Base-by-base conservation (phyloP, 1,139 yeast species). In the Hyphopichia pseudoburtonii region DNA sequence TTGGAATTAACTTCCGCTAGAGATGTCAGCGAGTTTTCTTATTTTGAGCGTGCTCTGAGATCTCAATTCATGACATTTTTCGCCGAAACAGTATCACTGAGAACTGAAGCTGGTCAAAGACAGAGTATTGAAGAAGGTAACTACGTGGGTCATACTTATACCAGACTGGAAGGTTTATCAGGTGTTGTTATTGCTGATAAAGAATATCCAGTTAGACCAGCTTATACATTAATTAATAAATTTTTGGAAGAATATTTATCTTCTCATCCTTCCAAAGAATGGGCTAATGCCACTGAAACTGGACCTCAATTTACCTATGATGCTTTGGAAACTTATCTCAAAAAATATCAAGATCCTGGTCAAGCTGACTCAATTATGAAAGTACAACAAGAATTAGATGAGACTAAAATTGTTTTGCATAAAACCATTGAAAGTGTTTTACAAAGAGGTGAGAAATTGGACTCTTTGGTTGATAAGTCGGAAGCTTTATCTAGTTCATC, bases 151-250 rank as follows among this genome's bases (percentile, higher is more conserved):
- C 98, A 94, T 61, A 92, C 92, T 1, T 92, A 86, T 60, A 82
- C 90, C 18, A 77, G 97, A 48, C 66, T 85, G 24, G 98, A 94
- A 62, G 97, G 97, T 1, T 59, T 92, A 34, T 86, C 95, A n/a
- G 96, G 96, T 46, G 96, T 92, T 21, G 68, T 92, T 43, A 86
- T 94, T 58, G 81, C 96, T 35, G 99, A 92, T 61, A 86, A 86
- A 60, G 97, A 92, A 51, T 92, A 92, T 62, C 98, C 98, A 2
- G 90, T 87, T 16, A 78, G 98, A 57, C 97, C 97, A n/a, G 98
- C 97, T 1, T 92, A 88, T 65, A 85, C 97, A 3, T 71, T 92
- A 46, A 76, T 92, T 54, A 92, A 90, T 74, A 92, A 89, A 68
- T 70, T 92, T 17, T 73, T 89, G 52, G 98, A 92, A 52, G 97